Base-by-base conservation (phyloP, 2,329 filamentous ascomycete genomes). In the Ceratocystis ficicola region DNA sequence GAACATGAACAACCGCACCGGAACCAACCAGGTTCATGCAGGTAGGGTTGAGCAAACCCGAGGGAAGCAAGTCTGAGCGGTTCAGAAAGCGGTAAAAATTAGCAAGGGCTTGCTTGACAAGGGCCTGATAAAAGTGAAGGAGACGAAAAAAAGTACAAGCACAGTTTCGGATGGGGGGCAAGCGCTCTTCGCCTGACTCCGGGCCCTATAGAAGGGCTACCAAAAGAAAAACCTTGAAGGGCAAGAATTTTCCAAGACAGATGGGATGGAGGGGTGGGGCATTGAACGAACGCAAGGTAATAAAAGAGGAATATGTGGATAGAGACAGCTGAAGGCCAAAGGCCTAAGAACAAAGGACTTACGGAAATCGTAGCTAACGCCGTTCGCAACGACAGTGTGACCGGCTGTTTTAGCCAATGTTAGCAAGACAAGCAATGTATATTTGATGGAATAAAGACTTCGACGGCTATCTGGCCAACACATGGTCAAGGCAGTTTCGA, bases 21-120 rank as follows among this genome's bases (percentile, higher is more conserved):
- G 85, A 86, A 68, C 87, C 88, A 73, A 92, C 87, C 66, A 92
- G 77, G 76, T 91, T 92, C 71, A 84, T 80, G 73, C 83, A 88
- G 55, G 78, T 77, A 5, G 87, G 85, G 73, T 87, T 89, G 70
- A 92, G 79, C 68, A 92, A 81, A 68, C 89, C 89, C 66, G 84
- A 88, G n/a, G 67, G 67, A 44, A 66, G 62, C 44, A 68, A 62
- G 57, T 66, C 59, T 66, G 62, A 2, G 36, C 15, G 46, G 64
- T 17, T 44, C 44, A 65, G 17, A 41, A 25, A 2, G 32, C 36
- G 25, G 25, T 52, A 62, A n/a, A 52, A 22, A 30, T 52, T 62
- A 36, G 46, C 6, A 17, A n/a, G 22, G 25, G 36, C 36, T 60
- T 50, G 32, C 32, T 36, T 36, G 32, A 36, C 8, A 41, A n/a